Evolutionary conservation across 805 yeast species (phyloP).

Genomic region (Nakazawaea ishiwadae): DNA sequence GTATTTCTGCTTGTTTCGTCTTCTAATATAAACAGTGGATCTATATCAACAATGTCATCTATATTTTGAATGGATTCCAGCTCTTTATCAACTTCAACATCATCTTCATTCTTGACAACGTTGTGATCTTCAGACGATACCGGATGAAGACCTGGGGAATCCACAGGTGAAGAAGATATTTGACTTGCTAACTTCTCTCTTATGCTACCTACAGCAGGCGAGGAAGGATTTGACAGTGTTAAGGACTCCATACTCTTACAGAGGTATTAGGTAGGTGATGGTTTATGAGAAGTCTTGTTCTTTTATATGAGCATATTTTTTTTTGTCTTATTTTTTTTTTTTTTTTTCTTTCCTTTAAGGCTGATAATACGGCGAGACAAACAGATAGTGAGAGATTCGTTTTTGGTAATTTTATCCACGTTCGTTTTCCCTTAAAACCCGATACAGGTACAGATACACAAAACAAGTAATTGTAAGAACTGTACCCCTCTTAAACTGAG

Average conservation of each 20-base stretch:
- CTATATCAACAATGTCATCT: constrained; percentile 7
- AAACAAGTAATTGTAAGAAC: too few relatives aligned
- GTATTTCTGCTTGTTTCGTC: constrained; percentile 12
- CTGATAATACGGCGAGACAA: too few relatives aligned
- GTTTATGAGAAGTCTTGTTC: too few relatives aligned
- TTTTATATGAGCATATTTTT: too few relatives aligned
- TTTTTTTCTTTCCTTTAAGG: too few relatives aligned
- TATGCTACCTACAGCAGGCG: not conserved
- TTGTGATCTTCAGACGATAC: not conserved
- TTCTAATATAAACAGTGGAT: constrained; percentile 11
- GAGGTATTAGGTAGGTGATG: not conserved
- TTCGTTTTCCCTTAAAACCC: too few relatives aligned
- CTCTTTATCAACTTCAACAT: not conserved
- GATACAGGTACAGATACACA: too few relatives aligned
- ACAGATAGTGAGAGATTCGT: too few relatives aligned
- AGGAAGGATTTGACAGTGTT: not conserved
- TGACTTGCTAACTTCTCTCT: constrained; percentile 4
- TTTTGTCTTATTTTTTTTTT: too few relatives aligned
- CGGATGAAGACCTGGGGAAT: not conserved
- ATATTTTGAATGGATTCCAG: not conserved
- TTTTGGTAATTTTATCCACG: too few relatives aligned
- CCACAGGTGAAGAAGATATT: not conserved
- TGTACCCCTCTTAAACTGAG: too few relatives aligned
- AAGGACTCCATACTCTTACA: not conserved
- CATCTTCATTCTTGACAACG: not conserved